phyloP scores from a whole-genome alignment of 352 stramenopile genomes.

The Blastocystis sp. region DNA sequence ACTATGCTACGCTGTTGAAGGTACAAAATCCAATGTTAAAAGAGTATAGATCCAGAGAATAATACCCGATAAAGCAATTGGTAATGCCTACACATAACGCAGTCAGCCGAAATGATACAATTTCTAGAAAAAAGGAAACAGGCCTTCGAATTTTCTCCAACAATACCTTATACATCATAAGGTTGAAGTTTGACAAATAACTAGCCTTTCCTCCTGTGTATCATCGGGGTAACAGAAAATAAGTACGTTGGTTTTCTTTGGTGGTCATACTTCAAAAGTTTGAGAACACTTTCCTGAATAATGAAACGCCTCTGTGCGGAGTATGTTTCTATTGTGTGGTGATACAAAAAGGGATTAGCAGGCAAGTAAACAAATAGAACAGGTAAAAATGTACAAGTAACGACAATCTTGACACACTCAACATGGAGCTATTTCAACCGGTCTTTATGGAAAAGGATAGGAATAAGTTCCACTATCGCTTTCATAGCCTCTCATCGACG shows the following conservation, averaged over 20 bases:
- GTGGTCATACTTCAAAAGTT: neutral
- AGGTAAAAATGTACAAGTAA: no score
- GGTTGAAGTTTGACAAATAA: conserved; percentile 53
- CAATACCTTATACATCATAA: conserved; percentile 62
- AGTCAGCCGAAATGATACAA: neutral
- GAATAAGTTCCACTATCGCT: no score
- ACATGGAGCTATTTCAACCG: no score
- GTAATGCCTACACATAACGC: neutral
- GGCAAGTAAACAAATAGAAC: no score
- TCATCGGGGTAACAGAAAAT: neutral
- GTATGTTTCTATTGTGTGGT: no score
- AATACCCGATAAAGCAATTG: conserved; percentile 41
- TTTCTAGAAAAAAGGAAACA: conserved; percentile 61
- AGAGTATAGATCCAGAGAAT: conserved; percentile 62
- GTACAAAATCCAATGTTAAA: conserved; percentile 44
- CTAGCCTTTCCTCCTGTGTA: conserved; percentile 41
- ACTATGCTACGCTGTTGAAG: neutral
- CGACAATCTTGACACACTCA: no score
- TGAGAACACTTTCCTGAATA: neutral
- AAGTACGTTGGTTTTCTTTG: neutral
- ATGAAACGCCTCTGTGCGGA: conserved; percentile 12
- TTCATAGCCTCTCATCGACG: no score
- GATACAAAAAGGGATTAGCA: no score
- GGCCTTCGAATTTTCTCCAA: conserved; percentile 60
- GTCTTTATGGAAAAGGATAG: no score